These are phyloP conservation scores for Penicillium ochrochloron DNA, from an alignment of 495 filamentous ascomycete genomes.

Conservation along the genomic window DNA sequence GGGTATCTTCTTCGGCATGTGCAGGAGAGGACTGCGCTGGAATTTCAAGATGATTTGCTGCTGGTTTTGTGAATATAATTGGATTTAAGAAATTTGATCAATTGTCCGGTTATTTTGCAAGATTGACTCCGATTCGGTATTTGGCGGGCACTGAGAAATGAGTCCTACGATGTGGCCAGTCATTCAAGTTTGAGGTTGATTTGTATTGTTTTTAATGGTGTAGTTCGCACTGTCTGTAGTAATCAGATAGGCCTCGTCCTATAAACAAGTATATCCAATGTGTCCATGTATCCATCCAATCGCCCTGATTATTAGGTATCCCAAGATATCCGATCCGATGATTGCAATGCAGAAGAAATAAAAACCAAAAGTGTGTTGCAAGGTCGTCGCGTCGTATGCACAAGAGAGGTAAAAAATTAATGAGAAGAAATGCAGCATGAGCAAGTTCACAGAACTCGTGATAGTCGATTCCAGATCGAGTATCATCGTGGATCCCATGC, in stretches of 20 bases:
- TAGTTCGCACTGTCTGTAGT: not conserved
- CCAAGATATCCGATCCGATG: constrained; percentile 18
- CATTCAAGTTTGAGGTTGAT: not conserved
- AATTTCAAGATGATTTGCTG: constrained; percentile 1
- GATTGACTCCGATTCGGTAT: not conserved
- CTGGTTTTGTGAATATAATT: constrained; percentile 8
- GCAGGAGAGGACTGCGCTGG: constrained; percentile 50
- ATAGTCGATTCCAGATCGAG: constrained; percentile 27
- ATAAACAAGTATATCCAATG: constrained; percentile 15
- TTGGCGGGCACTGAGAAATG: not conserved
- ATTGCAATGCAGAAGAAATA: constrained; percentile 12
- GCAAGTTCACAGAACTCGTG: not conserved
- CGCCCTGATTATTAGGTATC: constrained; percentile 22
- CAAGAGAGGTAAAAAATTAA: constrained; percentile 7
- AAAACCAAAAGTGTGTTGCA: constrained; percentile 6
- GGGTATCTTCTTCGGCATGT: constrained; percentile 83
- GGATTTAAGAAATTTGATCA: not conserved
- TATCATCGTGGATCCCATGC: constrained; percentile 10
- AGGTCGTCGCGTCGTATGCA: constrained; percentile 31
- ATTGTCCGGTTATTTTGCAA: not conserved
- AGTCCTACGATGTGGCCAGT: not conserved
- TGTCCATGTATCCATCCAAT: constrained; percentile 14
- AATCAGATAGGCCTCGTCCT: not conserved
- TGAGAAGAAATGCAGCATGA: not conserved
- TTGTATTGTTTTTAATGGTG: not conserved